Evolutionary conservation across 2,329 filamentous ascomycete genomes (phyloP), one percentile per base, ranked within the genome.

Genomic region (Aspergillus latus): DNA sequence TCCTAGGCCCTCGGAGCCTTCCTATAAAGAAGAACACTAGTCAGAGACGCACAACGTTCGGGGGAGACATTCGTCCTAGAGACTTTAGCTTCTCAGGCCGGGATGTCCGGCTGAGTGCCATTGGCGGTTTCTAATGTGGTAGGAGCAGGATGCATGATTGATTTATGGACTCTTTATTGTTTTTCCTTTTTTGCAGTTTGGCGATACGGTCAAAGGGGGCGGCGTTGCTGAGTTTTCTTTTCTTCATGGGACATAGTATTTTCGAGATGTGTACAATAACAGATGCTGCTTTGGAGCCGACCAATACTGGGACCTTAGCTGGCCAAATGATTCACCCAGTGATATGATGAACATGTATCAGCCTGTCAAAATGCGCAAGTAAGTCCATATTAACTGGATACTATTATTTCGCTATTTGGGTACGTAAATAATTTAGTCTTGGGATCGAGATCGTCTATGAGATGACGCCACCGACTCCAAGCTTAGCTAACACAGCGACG

Each of bases 1-100:
- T 88, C 11, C 73, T 88, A 49, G 86, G 84, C 62, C 86, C 87
- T 29, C 78, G 85, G 34, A 80, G 78, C 29, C 76, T 83, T 15
- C 81, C 84, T 1, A 78, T 88, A 29, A 78, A 81, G 64, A 88
- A 88, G 68, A 72, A 72, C 39, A 77, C 73, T 4, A 73, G 69
- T 46, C 69, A 70, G 40, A 67, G 76, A 39, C 72, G 76, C 36
- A 74, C 73, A 5, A 78, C 75, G 4, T 68, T 78, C 45, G 74
- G 74, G 9, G 70, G 68, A 42, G 76, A 78, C 15, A 64, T 73
- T 5, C 72, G 73, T 54, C 68, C 72, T 49, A 68, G 72, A 52
- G 74, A 75, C 58, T 66, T 68, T 61, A 74, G 69, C 52, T 66
- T 72, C 52, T 70, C 66, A n/a, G 68, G 68, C 42, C 65, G 73